Evolutionary conservation across 257 asterid species (phyloP).

Genomic region (Penstemon davidsonii): DNA sequence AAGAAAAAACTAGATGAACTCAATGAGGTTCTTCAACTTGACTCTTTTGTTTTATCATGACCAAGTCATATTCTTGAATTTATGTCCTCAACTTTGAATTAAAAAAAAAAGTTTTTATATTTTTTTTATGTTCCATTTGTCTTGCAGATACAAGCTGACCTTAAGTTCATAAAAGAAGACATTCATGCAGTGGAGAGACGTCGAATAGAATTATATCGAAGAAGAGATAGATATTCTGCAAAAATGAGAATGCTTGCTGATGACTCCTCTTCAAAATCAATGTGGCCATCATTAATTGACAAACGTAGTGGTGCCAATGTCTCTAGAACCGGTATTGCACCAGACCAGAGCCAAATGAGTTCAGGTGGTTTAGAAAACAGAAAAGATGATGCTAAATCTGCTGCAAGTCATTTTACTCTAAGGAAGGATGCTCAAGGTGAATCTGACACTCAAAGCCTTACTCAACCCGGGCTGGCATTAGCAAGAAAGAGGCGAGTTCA

Average conservation of each 20-base stretch:
- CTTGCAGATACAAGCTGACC: slow-evolving; percentile 74
- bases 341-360: slow-evolving; percentile 42
- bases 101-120: background rate
- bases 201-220: slow-evolving; percentile 64
- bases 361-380: slow-evolving; percentile 42
- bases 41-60: slow-evolving; percentile 10
- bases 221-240: slow-evolving; percentile 61
- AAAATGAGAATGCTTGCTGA: slow-evolving; percentile 53
- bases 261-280: slow-evolving; percentile 49
- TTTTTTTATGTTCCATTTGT: slow-evolving; percentile 22
- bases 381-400: slow-evolving; percentile 55
- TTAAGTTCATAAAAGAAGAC: slow-evolving; percentile 79
- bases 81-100: background rate
- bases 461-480: slow-evolving; percentile 57
- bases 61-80: slow-evolving; percentile 3
- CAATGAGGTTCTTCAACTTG: slow-evolving; percentile 67
- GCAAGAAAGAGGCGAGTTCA: slow-evolving; percentile 75
- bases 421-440: slow-evolving; percentile 55
- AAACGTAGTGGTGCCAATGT: slow-evolving; percentile 40
- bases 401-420: slow-evolving; percentile 44
- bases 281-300: slow-evolving; percentile 49
- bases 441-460: slow-evolving; percentile 53
- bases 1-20: slow-evolving; percentile 83
- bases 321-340: slow-evolving; percentile 42
- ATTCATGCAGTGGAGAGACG: slow-evolving; percentile 77